These are phyloP conservation scores for Arthroderma sp. DNA, from an alignment of 2,329 filamentous ascomycete species.

Conservation along the genomic window DNA sequence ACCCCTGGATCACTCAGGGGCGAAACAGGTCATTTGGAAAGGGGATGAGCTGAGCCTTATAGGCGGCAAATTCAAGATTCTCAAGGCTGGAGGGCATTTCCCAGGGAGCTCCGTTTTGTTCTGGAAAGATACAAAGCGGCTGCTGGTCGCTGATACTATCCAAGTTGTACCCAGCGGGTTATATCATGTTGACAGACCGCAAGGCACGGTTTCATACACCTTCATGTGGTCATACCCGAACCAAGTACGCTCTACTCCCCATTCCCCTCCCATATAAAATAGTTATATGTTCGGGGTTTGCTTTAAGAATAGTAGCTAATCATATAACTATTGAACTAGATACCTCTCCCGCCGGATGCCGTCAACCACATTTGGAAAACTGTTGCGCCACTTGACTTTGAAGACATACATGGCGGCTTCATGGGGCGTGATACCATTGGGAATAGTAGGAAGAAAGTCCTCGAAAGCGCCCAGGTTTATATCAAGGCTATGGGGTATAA, in stretches of 20 bases:
- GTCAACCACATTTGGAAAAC: constrained; percentile 59
- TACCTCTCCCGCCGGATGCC: constrained; percentile 54
- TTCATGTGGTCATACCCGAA: constrained; percentile 73
- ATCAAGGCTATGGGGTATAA: constrained; percentile 34
- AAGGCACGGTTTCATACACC: constrained; percentile 43
- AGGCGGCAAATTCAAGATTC: constrained; percentile 10
- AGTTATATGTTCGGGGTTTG: neutral
- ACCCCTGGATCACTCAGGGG: neutral
- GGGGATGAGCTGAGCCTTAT: constrained; percentile 31
- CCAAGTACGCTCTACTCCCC: constrained; percentile 20
- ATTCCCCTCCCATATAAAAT: constrained; percentile 7
- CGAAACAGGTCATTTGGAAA: constrained; percentile 22
- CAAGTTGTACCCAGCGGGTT: constrained; percentile 49
- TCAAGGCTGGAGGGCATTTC: constrained; percentile 71
- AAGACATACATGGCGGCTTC: constrained; percentile 57
- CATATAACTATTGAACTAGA: constrained; percentile 31
- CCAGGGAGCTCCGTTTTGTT: constrained; percentile 59
- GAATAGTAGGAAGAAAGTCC: constrained; percentile 50
- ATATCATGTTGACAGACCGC: constrained; percentile 24
- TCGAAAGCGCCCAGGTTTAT: constrained; percentile 69
- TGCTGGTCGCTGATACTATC: constrained; percentile 70
- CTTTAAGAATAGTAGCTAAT: neutral
- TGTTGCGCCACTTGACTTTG: constrained; percentile 50
- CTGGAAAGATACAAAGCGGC: constrained; percentile 45
- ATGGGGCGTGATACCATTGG: constrained; percentile 48